Evolutionary conservation across 257 asterid species (phyloP).

Genomic region (Marsdenia floribunda): DNA sequence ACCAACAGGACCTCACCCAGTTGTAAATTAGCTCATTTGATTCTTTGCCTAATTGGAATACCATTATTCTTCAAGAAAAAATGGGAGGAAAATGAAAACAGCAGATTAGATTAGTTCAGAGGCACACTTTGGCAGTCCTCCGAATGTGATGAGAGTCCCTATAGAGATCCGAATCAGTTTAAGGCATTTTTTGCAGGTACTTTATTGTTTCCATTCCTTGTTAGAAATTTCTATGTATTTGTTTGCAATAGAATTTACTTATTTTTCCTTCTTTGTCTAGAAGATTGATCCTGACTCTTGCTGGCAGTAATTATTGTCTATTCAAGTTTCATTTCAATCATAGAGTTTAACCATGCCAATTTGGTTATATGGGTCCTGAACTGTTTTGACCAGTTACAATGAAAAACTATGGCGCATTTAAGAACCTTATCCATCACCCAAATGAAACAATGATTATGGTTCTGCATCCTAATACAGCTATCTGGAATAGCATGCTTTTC

Average conservation of each 20-base stretch:
- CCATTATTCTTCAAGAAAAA: conserved; percentile 22
- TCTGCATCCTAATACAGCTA: background rate
- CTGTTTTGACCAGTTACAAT: background rate
- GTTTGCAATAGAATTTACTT: conserved; percentile 14
- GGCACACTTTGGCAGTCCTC: conserved; percentile 49
- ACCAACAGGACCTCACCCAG: conserved; percentile 77
- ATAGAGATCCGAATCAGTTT: conserved; percentile 37
- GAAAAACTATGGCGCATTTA: background rate
- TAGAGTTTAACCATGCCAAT: background rate
- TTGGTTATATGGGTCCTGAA: background rate
- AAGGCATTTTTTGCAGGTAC: conserved; percentile 58
- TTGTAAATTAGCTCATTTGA: conserved; percentile 61
- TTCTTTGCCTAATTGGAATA: conserved; percentile 34
- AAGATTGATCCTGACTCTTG: conserved; percentile 5
- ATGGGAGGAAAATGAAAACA: conserved; percentile 29
- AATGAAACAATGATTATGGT: background rate
- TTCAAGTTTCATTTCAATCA: background rate
- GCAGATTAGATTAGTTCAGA: conserved; percentile 56
- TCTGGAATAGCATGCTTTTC: background rate
- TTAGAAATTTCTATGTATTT: conserved; percentile 27
- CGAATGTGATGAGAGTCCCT: conserved; percentile 52
- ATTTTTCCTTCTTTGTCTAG: background rate
- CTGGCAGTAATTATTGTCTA: background rate
- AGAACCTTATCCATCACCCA: background rate
- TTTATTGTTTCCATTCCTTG: conserved; percentile 24